These are phyloP conservation scores for Phtheirospermum japonicum DNA, from an alignment of 257 asterid species.

Conservation along the genomic window DNA sequence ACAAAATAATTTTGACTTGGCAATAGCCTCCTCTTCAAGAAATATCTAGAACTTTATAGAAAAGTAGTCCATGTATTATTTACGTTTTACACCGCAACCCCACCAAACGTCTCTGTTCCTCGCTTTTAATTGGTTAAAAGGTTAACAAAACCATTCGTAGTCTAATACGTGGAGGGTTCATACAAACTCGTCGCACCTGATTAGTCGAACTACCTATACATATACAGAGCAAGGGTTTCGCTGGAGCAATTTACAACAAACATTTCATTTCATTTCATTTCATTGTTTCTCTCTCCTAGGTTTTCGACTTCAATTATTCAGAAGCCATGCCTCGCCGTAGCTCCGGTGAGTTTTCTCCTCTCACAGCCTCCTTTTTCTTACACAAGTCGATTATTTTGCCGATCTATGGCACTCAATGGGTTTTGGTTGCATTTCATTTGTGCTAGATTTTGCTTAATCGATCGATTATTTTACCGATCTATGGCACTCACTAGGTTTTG, in stretches of 20 bases:
- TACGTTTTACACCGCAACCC: too few species aligned
- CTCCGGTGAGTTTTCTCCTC: conserved; percentile 47
- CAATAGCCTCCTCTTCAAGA: not conserved
- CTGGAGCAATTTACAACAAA: not conserved
- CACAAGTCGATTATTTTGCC: not conserved
- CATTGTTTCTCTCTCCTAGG: conserved; percentile 13
- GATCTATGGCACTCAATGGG: conserved; percentile 3
- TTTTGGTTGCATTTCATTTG: not conserved
- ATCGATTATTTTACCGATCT: not conserved
- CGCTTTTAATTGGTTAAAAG: not conserved
- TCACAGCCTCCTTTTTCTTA: not conserved
- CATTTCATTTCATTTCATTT: not conserved
- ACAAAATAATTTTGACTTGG: conserved; percentile 1
- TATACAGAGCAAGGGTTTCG: conserved; percentile 6
- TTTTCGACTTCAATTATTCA: conserved; percentile 13
- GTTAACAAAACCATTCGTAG: not conserved
- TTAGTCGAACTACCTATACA: not conserved
- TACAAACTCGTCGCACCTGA: not conserved
- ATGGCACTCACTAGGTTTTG: not conserved
- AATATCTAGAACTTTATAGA: not conserved
- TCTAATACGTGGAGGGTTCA: conserved; percentile 18
- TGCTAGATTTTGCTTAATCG: not conserved
- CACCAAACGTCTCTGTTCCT: too few species aligned
- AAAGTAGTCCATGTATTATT: not conserved
- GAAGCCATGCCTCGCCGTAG: conserved; percentile 71